A percentile compares a stretch with the other conserved stretches of the same genome.
Evolutionary conservation across 2,329 filamentous ascomycete genomes (phyloP).

Genomic region (Colletotrichum tanaceti): DNA sequence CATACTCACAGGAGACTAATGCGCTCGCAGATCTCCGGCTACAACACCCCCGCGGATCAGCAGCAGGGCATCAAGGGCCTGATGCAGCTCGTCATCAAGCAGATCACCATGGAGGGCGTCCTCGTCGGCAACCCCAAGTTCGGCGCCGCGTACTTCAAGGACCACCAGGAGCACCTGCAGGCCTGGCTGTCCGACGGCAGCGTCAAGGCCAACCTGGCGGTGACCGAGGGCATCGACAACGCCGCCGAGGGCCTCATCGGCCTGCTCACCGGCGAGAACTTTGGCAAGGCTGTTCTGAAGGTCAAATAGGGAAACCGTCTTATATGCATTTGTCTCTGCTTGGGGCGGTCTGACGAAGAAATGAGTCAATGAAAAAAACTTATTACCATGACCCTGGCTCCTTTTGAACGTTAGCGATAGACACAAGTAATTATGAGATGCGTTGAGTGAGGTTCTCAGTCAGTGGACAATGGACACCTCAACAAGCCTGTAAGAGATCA

Average conservation of each 20-base stretch:
- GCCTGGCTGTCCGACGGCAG: conserved; percentile 83
- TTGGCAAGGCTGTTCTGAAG: conserved; percentile 86
- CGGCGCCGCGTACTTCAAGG: conserved; percentile 72
- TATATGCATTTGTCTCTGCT: too few species aligned
- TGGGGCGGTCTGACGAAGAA: too few species aligned
- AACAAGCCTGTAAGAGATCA: too few species aligned
- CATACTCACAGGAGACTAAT: too few species aligned
- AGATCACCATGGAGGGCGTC: conserved; percentile 79
- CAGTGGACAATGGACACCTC: too few species aligned
- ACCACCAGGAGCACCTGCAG: conserved; percentile 80
- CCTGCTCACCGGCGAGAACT: conserved; percentile 82
- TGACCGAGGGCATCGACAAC: conserved; percentile 83
- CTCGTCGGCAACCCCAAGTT: conserved; percentile 78
- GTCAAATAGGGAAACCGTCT: conserved; percentile 46
- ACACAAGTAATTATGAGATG: too few species aligned
- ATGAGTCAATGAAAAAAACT: too few species aligned
- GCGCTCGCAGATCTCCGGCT: conserved; percentile 69
- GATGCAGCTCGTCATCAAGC: conserved; percentile 71
- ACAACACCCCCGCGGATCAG: conserved; percentile 70
- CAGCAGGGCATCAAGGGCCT: conserved; percentile 76
- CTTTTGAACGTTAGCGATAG: too few species aligned
- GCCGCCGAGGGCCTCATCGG: conserved; percentile 78
- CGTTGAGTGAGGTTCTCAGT: too few species aligned
- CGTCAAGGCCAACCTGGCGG: conserved; percentile 75
- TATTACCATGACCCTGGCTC: too few species aligned